phyloP scores from a whole-genome alignment of 2,329 filamentous ascomycete genomes.

The Paraphaeosphaeria minitans region DNA sequence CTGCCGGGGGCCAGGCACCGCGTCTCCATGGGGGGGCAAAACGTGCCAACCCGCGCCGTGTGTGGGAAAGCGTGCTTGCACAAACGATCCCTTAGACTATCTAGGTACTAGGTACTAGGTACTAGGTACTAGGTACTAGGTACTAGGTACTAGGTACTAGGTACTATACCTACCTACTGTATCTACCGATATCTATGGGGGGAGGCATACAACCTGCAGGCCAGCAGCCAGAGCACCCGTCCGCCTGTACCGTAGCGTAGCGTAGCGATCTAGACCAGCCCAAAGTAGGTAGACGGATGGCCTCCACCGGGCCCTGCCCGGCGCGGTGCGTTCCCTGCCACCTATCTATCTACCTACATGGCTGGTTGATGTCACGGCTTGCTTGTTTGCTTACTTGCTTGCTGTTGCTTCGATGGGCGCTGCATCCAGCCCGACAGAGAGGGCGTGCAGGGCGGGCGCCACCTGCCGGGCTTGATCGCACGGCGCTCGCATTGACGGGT shows the following conservation, averaged over 20 bases:
- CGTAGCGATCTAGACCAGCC: slow-evolving; percentile 10
- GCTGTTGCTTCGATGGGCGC: slow-evolving; percentile 1
- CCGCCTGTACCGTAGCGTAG: too few species aligned
- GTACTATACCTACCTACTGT: too few species aligned
- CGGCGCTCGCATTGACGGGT: not conserved
- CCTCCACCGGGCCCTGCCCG: slow-evolving; percentile 5
- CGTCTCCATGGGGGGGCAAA: not conserved
- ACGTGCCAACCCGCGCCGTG: slow-evolving; percentile 6
- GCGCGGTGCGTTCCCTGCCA: slow-evolving; percentile 1
- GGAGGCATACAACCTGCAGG: slow-evolving; percentile 8
- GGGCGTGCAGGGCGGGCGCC: not conserved
- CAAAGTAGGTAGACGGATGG: slow-evolving; percentile 14
- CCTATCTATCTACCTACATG: too few species aligned
- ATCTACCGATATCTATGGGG: not conserved
- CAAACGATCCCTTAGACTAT: not conserved
- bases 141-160: too few species aligned
- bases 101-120: too few species aligned
- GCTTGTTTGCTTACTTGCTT: too few species aligned
- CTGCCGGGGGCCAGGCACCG: not conserved
- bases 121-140: too few species aligned
- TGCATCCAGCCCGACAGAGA: not conserved
- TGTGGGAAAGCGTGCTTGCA: not conserved
- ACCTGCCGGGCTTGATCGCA: not conserved
- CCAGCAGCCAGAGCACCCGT: not conserved
- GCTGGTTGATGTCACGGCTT: slow-evolving; percentile 6